Conservation (phyloP, 345 rosid genomes). For the Moricandia moricandioides region DNA sequence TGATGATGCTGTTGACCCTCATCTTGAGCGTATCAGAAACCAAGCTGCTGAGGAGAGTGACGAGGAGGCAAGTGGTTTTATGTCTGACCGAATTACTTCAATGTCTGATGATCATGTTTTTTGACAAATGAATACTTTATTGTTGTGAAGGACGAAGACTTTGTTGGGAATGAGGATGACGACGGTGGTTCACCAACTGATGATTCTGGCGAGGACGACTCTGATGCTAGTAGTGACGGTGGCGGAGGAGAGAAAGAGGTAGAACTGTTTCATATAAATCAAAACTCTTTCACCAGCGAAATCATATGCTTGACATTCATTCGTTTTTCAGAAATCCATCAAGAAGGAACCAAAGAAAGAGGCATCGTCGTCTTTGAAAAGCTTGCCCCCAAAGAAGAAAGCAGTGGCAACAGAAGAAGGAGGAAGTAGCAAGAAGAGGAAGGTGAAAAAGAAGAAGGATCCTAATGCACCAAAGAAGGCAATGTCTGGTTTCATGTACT, state of each 20-base stretch:
- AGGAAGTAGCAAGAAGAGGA: slow-evolving; percentile 70
- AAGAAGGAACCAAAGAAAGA: slow-evolving; percentile 73
- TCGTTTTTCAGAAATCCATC: slow-evolving; percentile 62
- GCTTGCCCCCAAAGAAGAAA: slow-evolving; percentile 63
- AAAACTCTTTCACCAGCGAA: background rate
- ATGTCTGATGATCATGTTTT: slow-evolving; percentile 1
- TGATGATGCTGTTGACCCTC: slow-evolving; percentile 91
- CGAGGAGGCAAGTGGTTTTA: slow-evolving; percentile 58
- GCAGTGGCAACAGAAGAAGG: slow-evolving; percentile 62
- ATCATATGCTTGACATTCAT: background rate
- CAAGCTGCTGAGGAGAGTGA: slow-evolving; percentile 96
- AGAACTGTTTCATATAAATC: slow-evolving; percentile 28
- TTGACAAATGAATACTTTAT: background rate
- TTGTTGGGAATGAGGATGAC: slow-evolving; percentile 66
- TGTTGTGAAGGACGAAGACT: slow-evolving; percentile 83
- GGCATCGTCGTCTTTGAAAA: too few relatives aligned
- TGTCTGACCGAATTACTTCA: background rate
- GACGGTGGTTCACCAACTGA: slow-evolving; percentile 95
- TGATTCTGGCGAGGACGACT: slow-evolving; percentile 85
- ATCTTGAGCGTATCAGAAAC: slow-evolving; percentile 82
- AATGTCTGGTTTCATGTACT: slow-evolving; percentile 66
- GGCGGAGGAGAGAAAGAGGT: slow-evolving; percentile 79
- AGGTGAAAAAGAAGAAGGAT: slow-evolving; percentile 86
- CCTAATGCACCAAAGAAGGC: slow-evolving; percentile 96
- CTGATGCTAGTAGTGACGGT: slow-evolving; percentile 68